Base-by-base conservation (phyloP, 441 rosid species). In the Pelargonium hybrid region DNA sequence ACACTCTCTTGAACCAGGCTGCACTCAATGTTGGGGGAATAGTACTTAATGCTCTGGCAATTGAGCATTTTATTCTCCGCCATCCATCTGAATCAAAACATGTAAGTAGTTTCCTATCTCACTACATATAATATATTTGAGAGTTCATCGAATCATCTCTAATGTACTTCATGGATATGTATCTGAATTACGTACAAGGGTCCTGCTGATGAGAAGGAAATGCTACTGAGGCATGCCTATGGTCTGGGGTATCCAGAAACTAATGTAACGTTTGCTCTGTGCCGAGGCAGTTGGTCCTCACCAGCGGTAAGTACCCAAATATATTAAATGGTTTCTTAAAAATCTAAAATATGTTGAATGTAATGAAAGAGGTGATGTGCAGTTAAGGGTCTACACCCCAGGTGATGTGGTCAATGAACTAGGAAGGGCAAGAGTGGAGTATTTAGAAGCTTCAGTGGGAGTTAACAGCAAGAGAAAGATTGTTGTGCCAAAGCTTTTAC, bases 281-380 rank as follows among this genome's bases (percentile, higher is more conserved):
- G 96, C 77, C 82, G 96, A 47, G 97, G 97, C 79, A 89, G 85
- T 66, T 86, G 93, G 93, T 92, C 98, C 47, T 92, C 98, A 59
- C 96, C 97, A 47, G 96, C 96, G 6, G 98, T 88, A 84, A 84
- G 93, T 84, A 10, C 59, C 13, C 52, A 45, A 45, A 62, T 10
- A 37, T 14, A 48, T 43, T 43, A 54, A 71, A 67, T 15, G 59
- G 65, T 26, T 2, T 26, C 1, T 26, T 26, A 26, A 26, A 26
- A 26, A 26, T 26, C 29, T 26, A 26, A 26, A 3, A 61, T 10
- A 37, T 14, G 50, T 43, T 43, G 54, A 71, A 67, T 45, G 26
- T 8, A 69, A 65, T 15, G 59, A 67, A 41, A 34, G 21, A 62
- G 23, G 7, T 72, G 31, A 67, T 64, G 15, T 79, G 82, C 87